Percentiles rank a stretch among this genome's conserved stretches.
phyloP scores from a whole-genome alignment of 352 stramenopile genomes.

The Phytophthora sojae region DNA sequence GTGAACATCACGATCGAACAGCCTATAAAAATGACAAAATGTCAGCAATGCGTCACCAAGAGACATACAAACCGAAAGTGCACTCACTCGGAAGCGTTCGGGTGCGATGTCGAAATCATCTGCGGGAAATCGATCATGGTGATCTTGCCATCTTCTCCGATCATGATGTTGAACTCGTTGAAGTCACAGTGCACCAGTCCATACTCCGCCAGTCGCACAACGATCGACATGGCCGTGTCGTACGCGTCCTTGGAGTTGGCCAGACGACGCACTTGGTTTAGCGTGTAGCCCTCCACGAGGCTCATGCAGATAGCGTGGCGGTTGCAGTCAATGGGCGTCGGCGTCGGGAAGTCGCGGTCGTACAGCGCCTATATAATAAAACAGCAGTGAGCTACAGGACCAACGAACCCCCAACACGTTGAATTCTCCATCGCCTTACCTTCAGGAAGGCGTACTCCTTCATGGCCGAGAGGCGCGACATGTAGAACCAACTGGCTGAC shows the following conservation, averaged over 20 bases:
- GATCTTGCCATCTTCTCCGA: constrained; percentile 93
- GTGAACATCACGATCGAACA: constrained; percentile 96
- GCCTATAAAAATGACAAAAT: constrained; percentile 39
- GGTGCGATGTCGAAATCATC: constrained; percentile 99
- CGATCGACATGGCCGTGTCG: constrained; percentile 94
- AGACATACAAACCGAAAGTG: neutral
- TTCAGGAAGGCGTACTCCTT: constrained; percentile 99
- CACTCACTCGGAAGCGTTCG: constrained; percentile 96
- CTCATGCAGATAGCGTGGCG: constrained; percentile 98
- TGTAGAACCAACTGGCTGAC: constrained; percentile 98
- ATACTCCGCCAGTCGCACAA: constrained; percentile 96
- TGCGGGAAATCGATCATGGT: constrained; percentile 99
- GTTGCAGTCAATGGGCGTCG: constrained; percentile 97
- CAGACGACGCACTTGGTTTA: constrained; percentile 96
- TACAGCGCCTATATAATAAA: constrained; percentile 83
- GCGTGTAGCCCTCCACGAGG: constrained; percentile 94
- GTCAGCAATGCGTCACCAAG: constrained; percentile 9
- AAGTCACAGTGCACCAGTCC: constrained; percentile 99
- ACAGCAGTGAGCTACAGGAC: neutral
- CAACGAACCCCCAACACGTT: neutral
- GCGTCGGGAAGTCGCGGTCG: constrained; percentile 97
- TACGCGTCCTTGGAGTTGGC: constrained; percentile 96
- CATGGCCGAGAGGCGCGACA: constrained; percentile 97
- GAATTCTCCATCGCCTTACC: constrained; percentile 35
- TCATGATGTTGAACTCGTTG: constrained; percentile 99